Base-by-base conservation (phyloP, 2,329 filamentous ascomycete species). In the Fusarium proliferatum region DNA sequence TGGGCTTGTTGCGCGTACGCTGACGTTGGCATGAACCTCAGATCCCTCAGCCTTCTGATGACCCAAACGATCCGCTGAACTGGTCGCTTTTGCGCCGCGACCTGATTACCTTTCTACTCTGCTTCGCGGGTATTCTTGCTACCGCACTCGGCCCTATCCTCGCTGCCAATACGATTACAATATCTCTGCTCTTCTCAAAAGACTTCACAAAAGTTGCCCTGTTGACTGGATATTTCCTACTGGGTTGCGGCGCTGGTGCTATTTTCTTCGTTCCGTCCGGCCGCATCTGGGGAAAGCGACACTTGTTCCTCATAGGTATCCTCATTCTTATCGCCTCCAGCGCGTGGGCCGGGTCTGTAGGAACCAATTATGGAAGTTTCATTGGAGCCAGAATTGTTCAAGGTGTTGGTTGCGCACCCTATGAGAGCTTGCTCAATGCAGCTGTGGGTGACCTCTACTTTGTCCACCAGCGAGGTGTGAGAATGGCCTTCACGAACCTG, bases 71-170 rank as follows among this genome's bases (percentile, higher is more conserved):
- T 82, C 95, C 94, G 36, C 86, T 97, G 72, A 88, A 87, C 80
- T 98, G 95, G 95, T 93, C 95, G 28, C 82, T 97, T 69, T 96
- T 93, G 93, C 90, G 89, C 76, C 93, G 95, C 80, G 95, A 98
- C 80, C 76, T 93, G 60, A 95, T 96, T 79, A 92, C 95, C 69
- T 86, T 90, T 65, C 88, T 94, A 71, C 90, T 98, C 33, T 97
- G 93, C 72, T 84, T 96, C 67, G 89, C 93, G 30, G 92, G 93
- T 71, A 92, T 97, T 79, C 92, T 98, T 75, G 95, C 94, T 58
- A 93, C 94, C 17, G 92, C 93, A 1, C 90, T 97, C 15, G 94
- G 93, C 36, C 93, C 96, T 9, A 92, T 98, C 64, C 91, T 98
- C 73, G 95, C 95, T 51, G 94, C 95, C 64, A 95, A 97, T 82